These are phyloP conservation scores for Cercophora newfieldiana DNA, from an alignment of 495 filamentous ascomycete species.

Conservation along the genomic window DNA sequence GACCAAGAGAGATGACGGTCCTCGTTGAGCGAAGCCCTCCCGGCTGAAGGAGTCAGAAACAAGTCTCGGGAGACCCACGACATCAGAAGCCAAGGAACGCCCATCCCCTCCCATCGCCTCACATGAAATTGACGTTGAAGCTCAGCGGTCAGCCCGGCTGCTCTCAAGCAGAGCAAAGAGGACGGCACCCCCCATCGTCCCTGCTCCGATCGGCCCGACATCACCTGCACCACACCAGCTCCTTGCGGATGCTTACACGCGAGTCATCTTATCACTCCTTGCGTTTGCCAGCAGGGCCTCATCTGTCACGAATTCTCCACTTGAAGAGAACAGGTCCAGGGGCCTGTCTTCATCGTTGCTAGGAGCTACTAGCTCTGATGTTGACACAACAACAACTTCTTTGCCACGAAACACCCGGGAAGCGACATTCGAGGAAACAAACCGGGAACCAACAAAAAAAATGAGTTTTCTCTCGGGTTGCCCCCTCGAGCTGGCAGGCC, in stretches of 20 bases:
- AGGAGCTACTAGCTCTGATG: neutral
- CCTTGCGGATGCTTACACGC: neutral
- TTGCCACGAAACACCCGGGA: too few species aligned
- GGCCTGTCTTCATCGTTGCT: neutral
- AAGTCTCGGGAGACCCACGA: neutral
- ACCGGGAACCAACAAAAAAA: too few species aligned
- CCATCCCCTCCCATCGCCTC: neutral
- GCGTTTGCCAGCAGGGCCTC: neutral
- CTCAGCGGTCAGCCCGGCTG: neutral
- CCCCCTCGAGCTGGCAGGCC: too few species aligned
- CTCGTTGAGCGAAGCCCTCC: neutral
- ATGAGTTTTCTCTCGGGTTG: too few species aligned
- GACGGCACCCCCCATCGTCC: neutral
- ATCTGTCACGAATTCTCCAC: neutral
- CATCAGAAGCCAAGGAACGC: neutral
- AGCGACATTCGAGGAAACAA: too few species aligned
- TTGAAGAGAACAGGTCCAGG: neutral
- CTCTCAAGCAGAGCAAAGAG: neutral
- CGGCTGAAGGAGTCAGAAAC: neutral
- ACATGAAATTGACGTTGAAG: neutral
- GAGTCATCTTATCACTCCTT: neutral
- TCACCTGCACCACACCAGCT: neutral
- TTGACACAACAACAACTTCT: neutral
- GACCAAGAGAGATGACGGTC: neutral
- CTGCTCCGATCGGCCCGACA: neutral